Evolutionary conservation across 305 asterid species (phyloP).

Genomic region (Fraxinus paxiana): DNA sequence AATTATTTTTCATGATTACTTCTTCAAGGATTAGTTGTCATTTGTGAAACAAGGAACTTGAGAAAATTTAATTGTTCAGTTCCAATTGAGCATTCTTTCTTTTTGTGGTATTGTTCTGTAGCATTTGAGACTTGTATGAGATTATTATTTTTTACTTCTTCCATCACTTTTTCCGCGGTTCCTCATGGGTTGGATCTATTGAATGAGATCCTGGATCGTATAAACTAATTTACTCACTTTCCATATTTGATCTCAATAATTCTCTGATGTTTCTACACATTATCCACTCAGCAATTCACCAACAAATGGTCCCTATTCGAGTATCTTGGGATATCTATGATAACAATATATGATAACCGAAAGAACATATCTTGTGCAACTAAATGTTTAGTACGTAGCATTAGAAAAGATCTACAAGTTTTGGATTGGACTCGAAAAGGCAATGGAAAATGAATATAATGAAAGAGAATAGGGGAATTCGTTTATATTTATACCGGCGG

Average conservation of each 20-base stretch:
- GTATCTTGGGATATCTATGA: not conserved
- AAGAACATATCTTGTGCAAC: not conserved
- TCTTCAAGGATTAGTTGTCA: conserved; percentile 15
- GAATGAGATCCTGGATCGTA: too few relatives aligned
- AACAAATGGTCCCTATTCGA: not conserved
- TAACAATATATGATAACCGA: not conserved
- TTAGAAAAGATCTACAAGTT: not conserved
- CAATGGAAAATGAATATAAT: not conserved
- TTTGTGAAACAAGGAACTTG: conserved; percentile 19
- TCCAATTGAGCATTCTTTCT: conserved; percentile 11
- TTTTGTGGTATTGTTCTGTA: not conserved
- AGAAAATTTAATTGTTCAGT: conserved; percentile 21
- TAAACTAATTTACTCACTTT: too few relatives aligned
- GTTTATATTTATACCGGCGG: not conserved
- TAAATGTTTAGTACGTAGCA: not conserved
- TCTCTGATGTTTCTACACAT: not conserved
- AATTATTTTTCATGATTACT: conserved; percentile 7
- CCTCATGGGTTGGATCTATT: not conserved
- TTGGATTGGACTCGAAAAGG: not conserved
- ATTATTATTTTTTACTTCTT: not conserved
- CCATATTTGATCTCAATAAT: not conserved
- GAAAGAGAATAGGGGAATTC: not conserved
- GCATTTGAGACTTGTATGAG: not conserved
- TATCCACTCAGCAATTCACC: not conserved
- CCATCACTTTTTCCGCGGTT: not conserved